phyloP scores from a whole-genome alignment of 2,329 filamentous ascomycete genomes.

The Aspergillus flavus region DNA sequence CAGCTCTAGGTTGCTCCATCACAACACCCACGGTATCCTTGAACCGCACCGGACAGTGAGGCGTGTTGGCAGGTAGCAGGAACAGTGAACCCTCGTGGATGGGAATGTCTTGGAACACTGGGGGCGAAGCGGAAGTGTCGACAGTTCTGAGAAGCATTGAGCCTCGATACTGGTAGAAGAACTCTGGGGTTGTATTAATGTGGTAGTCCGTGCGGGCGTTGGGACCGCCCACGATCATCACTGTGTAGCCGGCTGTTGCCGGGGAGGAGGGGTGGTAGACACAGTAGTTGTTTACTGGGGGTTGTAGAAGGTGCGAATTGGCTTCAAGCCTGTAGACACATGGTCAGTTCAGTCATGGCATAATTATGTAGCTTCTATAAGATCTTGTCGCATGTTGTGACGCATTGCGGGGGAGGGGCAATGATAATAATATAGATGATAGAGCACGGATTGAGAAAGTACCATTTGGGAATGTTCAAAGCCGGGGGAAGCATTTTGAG shows the following conservation, averaged over 20 bases:
- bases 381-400: not conserved
- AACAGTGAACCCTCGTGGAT: conserved; percentile 95
- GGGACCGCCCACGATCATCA: conserved; percentile 89
- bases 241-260: conserved; percentile 92
- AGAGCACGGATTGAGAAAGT: conserved; percentile 6
- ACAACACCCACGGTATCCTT: conserved; percentile 92
- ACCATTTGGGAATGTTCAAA: conserved; percentile 52
- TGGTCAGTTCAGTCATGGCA: conserved; percentile 3
- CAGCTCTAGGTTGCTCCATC: conserved; percentile 79
- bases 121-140: conserved; percentile 58
- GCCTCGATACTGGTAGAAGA: conserved; percentile 96
- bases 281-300: conserved; percentile 96
- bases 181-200: conserved; percentile 94
- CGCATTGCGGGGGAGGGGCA: conserved; percentile 23
- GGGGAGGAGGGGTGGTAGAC: conserved; percentile 70
- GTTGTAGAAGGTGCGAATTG: conserved; percentile 89
- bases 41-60: conserved; percentile 93
- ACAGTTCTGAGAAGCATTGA: conserved; percentile 93
- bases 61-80: conserved; percentile 88
- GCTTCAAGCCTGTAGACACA: conserved; percentile 70
- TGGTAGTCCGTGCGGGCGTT: conserved; percentile 98
- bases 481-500: conserved; percentile 40
- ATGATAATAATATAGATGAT: not conserved
- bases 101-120: conserved; percentile 75
- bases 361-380: not conserved